Evolutionary conservation across 306 rosid species (phyloP), one percentile per base, ranked within the genome.

Genomic region (Casuarina equisetifolia): DNA sequence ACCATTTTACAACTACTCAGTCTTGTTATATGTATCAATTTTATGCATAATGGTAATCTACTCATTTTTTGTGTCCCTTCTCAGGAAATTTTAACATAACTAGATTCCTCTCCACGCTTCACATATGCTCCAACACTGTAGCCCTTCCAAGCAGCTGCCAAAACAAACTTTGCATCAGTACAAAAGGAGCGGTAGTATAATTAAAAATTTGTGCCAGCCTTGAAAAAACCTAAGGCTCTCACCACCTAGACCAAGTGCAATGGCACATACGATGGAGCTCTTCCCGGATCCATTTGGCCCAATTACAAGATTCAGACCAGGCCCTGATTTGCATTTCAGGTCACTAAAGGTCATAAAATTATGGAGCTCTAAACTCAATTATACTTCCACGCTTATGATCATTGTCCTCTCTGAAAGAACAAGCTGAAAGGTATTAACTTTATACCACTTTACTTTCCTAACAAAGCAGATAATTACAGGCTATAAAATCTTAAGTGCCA

Each of bases 281-380:
- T 95, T 95, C 13, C 97, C 98, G 72, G 97, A 88, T 55, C 97
- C 97, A 85, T 94, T 94, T 12, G 98, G 97, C 52, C 97, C 98
- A 89, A 92, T 90, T 43, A 95, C 97, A 63, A 95, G 98, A 83
- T 95, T 95, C 69, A 95, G 67, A 15, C 98, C 92, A 46, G 98
- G 85, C 17, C 90, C 96, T 0, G 97, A 97, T 78, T 88, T 91
- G 86, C 97, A 95, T 69, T 83, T 91, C 78, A 95, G 76, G 76
- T 84, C 82, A 82, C 80, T 91, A 81, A 92, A 95, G 35, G 98
- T 95, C 97, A 92, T 95, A 81, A 95, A 95, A 70, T 95, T 95
- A 63, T 68, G 58, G 74, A 95, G 97, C 89, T 95, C 97, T 6
- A 94, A 89, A 25, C 89, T 92, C 95, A 73, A 87, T 81, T 71